Evolutionary conservation across 129 eudicot genomes (phyloP).

Genomic region (Tagetes patula): DNA sequence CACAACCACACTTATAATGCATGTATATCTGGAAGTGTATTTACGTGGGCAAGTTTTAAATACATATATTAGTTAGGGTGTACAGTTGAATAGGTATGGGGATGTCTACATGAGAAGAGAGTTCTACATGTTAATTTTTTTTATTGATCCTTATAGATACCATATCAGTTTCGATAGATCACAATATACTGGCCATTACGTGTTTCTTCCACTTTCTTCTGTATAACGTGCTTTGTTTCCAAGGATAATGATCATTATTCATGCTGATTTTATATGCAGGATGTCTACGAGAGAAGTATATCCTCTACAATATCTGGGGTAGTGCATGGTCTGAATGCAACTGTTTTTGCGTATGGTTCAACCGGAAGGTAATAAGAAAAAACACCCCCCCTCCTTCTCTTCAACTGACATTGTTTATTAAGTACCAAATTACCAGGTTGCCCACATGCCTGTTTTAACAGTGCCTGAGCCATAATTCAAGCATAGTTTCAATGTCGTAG

Average conservation of each 20-base stretch:
- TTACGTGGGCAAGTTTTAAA: background rate
- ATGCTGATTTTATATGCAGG: constrained; percentile 45
- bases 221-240: background rate
- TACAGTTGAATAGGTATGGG: background rate
- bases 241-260: constrained; percentile 1
- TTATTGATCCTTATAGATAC: background rate
- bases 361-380: constrained; percentile 76
- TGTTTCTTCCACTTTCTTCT: background rate
- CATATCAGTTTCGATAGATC: constrained; percentile 11
- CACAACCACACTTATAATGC: background rate
- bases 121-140: background rate
- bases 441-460: constrained; percentile 3
- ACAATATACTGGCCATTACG: background rate
- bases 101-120: constrained; percentile 10
- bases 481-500: background rate
- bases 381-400: constrained; percentile 3
- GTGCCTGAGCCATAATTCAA: constrained; percentile 10
- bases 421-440: background rate
- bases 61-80: constrained; percentile 3
- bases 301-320: constrained; percentile 84
- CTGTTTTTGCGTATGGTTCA: constrained; percentile 94
- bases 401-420: background rate
- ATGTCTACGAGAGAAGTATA: constrained; percentile 73
- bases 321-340: constrained; percentile 92
- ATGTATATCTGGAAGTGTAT: constrained; percentile 14